Evolutionary conservation across 1,284 basidiomycete species (phyloP).

Genomic region (Sphaerobolus stellatus): DNA sequence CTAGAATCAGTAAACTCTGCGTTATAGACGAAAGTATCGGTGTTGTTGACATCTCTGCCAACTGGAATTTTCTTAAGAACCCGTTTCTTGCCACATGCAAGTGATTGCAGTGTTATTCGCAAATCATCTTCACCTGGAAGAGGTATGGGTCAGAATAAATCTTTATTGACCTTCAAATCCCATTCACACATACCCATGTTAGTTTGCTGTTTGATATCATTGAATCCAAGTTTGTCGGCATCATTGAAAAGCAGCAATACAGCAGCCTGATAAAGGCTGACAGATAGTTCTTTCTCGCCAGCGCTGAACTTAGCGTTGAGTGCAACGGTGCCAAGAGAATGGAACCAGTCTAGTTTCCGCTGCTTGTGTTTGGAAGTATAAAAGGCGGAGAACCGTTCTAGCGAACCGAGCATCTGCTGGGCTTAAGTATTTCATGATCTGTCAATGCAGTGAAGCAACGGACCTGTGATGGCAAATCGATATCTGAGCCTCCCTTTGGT

Average conservation of each 20-base stretch:
- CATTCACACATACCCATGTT: slow-evolving; percentile 63
- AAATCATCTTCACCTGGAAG: slow-evolving; percentile 71
- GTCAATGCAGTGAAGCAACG: slow-evolving; percentile 17
- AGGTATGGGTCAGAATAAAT: neutral
- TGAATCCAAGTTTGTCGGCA: slow-evolving; percentile 56
- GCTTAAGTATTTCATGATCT: slow-evolving; percentile 18
- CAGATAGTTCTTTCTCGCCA: slow-evolving; percentile 83
- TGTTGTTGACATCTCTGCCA: slow-evolving; percentile 77
- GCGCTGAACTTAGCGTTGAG: slow-evolving; percentile 68
- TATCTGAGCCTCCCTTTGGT: slow-evolving; percentile 22
- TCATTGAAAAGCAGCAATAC: slow-evolving; percentile 93
- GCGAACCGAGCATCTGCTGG: slow-evolving; percentile 65
- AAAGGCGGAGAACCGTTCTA: slow-evolving; percentile 62
- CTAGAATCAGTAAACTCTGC: slow-evolving; percentile 79
- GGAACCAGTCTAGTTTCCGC: slow-evolving; percentile 78
- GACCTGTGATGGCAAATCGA: slow-evolving; percentile 54
- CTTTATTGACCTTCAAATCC: neutral
- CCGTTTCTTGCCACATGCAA: slow-evolving; percentile 88
- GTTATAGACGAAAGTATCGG: slow-evolving; percentile 83
- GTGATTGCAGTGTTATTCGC: slow-evolving; percentile 82
- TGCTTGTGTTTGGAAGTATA: slow-evolving; percentile 77
- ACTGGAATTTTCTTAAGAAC: slow-evolving; percentile 82
- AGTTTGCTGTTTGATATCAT: slow-evolving; percentile 68
- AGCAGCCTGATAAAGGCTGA: slow-evolving; percentile 88
- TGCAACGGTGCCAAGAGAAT: slow-evolving; percentile 76